Evolutionary conservation across 805 yeast genomes (phyloP).

Genomic region (Metschnikowia baotianmanensis): DNA sequence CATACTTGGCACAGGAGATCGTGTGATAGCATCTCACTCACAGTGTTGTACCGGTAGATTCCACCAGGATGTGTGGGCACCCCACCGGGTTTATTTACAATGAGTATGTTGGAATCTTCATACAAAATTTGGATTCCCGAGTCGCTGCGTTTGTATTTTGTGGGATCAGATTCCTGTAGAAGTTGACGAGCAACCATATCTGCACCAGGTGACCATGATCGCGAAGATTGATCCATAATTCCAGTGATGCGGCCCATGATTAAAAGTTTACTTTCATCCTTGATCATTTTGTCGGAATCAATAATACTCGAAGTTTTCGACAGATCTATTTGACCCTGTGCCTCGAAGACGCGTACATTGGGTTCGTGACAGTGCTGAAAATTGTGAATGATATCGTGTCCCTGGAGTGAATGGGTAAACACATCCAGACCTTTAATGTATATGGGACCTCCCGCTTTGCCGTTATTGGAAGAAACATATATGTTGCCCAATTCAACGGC

Average conservation of each 20-base stretch:
- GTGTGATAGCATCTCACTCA: constrained; percentile 41
- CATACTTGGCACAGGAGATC: constrained; percentile 32
- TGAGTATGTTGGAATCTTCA: constrained; percentile 38
- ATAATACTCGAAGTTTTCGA: not conserved
- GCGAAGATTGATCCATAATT: no score
- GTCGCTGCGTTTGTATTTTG: no score
- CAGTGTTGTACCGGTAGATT: constrained; percentile 40
- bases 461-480: constrained; percentile 23
- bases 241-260: not conserved
- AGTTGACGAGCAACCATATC: not conserved
- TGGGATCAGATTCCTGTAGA: no score
- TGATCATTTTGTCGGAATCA: no score
- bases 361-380: constrained; percentile 48
- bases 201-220: not conserved
- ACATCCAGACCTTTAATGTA: constrained; percentile 4
- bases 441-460: constrained; percentile 7
- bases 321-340: not conserved
- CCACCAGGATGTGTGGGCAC: constrained; percentile 55
- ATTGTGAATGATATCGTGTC: constrained; percentile 31
- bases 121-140: constrained; percentile 24
- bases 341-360: constrained; percentile 4
- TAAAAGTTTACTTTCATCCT: not conserved
- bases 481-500: constrained; percentile 27
- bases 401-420: constrained; percentile 6
- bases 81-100: constrained; percentile 52